Base-by-base conservation (phyloP, 352 stramenopile genomes). In the Pseudoperonospora humuli region DNA sequence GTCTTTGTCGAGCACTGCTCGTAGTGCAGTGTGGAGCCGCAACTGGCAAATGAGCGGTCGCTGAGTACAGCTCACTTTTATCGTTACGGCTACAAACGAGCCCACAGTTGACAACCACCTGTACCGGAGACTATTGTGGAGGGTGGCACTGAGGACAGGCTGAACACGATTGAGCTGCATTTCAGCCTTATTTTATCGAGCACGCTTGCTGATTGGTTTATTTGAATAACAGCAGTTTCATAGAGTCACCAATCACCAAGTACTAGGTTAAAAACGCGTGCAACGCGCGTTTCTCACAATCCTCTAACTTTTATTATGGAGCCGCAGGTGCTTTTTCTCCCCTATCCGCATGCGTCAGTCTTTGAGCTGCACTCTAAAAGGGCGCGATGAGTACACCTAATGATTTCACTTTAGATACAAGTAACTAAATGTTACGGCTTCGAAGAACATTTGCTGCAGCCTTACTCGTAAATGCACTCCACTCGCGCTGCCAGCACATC, bases 141-240 rank as follows among this genome's bases (percentile, higher is more conserved):
- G n/a, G n/a, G n/a, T n/a, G n/a, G n/a, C n/a, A n/a, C n/a, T n/a
- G n/a, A 18, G 37, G 42, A 54, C 25, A 38, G 36, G 24, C 39
- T 26, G 17, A 15, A 38, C n/a, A n/a, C n/a, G n/a, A n/a, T n/a
- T n/a, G n/a, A n/a, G 50, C 44, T 42, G 26, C 29, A 10, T 11
- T 41, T 59, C 50, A 59, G 45, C 19, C 18, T 23, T n/a, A 45
- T 56, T 63, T 67, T 67, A 63, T 53, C 15, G 7, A 11, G 7
- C 7, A 18, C 28, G 21, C 27, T 11, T 20, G 20, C 27, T 51
- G 42, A 67, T 67, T 67, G 57, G 57, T 23, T 10, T 19, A 17
- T 24, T 29, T 25, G 21, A 37, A 29, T 31, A 18, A 9, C 39
- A 18, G 21, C 43, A 5, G 55, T 63, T 63, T 17, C 33, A 7